Evolutionary conservation across 139 green algal genomes (phyloP).

Genomic region (Picochlorum costavermella): DNA sequence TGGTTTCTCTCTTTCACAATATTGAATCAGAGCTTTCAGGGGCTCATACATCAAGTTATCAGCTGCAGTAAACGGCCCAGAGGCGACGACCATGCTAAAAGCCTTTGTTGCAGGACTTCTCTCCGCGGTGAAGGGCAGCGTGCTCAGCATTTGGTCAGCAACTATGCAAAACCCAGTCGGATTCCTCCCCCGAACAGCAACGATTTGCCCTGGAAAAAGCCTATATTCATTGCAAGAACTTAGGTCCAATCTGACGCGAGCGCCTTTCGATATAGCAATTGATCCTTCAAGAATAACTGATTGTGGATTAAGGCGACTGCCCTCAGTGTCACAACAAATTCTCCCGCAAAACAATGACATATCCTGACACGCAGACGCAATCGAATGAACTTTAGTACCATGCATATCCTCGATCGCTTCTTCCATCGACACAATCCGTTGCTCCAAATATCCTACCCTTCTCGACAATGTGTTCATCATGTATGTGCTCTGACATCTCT

Average conservation of each 20-base stretch:
- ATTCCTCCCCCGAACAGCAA: conserved; percentile 64
- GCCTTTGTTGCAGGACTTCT: neutral
- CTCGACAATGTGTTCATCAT: neutral
- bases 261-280: conserved; percentile 38
- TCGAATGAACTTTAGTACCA: conserved; percentile 13
- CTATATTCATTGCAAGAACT: conserved; percentile 36
- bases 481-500: neutral
- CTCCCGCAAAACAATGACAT: conserved; percentile 54
- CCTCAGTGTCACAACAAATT: conserved; percentile 50
- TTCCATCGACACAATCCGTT: conserved; percentile 29
- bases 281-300: conserved; percentile 70
- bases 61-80: conserved; percentile 57
- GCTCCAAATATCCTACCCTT: conserved; percentile 26
- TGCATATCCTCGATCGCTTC: conserved; percentile 9
- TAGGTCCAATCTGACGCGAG: conserved; percentile 61
- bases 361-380: conserved; percentile 41
- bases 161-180: conserved; percentile 62
- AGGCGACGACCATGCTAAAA: conserved; percentile 46
- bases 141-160: conserved; percentile 45
- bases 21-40: conserved; percentile 63
- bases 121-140: conserved; percentile 31
- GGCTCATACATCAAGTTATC: conserved; percentile 60
- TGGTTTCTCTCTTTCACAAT: conserved; percentile 31
- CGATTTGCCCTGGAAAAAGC: conserved; percentile 65
- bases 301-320: conserved; percentile 51